A percentile compares a stretch with the other conserved stretches of the same genome.
Evolutionary conservation across 441 rosid species (phyloP).

Genomic region (Biscutella laevigata): DNA sequence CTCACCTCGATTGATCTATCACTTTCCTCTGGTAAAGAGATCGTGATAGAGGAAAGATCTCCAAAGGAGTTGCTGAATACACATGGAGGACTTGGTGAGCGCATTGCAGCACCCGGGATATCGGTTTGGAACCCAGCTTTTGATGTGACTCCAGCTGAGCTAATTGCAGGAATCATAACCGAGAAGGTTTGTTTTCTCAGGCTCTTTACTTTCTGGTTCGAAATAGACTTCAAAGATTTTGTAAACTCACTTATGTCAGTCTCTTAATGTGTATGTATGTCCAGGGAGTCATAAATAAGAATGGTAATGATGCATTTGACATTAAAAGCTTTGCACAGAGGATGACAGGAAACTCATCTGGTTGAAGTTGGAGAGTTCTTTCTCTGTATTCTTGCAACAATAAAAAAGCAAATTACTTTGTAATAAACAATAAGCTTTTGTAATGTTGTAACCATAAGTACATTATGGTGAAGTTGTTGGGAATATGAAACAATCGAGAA

Average conservation of each 20-base stretch:
- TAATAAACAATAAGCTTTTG: neutral
- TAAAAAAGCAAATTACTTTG: constrained; percentile 2
- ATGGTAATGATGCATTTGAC: constrained; percentile 37
- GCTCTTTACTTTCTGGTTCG: neutral
- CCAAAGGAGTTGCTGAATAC: constrained; percentile 60
- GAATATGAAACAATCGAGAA: neutral
- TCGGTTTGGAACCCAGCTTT: constrained; percentile 92
- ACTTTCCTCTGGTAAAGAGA: constrained; percentile 61
- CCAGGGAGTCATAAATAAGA: constrained; percentile 74
- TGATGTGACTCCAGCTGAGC: constrained; percentile 73
- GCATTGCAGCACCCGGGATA: constrained; percentile 81
- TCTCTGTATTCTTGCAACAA: neutral
- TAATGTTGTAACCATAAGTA: neutral
- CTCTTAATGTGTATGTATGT: neutral
- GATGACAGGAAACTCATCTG: constrained; percentile 2
- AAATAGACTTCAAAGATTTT: neutral
- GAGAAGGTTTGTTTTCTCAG: constrained; percentile 47
- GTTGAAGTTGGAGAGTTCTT: neutral
- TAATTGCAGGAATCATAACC: constrained; percentile 68
- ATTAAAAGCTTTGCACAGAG: constrained; percentile 38
- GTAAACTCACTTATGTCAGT: neutral
- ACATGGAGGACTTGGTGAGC: constrained; percentile 86
- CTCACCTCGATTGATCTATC: constrained; percentile 71
- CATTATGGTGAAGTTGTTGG: neutral
- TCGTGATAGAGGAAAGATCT: constrained; percentile 72